Evolutionary conservation across 2,329 filamentous ascomycete species (phyloP).

Genomic region (Cadophora gregata): DNA sequence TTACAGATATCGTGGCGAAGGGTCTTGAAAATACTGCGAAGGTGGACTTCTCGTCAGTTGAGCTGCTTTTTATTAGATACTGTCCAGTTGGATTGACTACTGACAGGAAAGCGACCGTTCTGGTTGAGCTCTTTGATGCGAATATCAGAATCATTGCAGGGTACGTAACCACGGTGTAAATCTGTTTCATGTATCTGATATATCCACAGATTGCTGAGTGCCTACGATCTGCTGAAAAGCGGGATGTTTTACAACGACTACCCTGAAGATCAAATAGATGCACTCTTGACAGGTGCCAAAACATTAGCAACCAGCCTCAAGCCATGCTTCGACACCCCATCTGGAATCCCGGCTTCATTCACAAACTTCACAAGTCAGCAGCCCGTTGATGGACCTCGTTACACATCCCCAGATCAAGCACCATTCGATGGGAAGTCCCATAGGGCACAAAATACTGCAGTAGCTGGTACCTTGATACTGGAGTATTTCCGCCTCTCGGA

Average conservation of each 20-base stretch:
- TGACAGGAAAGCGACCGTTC: slow-evolving; percentile 20
- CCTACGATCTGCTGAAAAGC: not conserved
- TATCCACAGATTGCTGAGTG: not conserved
- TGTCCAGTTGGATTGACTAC: not conserved
- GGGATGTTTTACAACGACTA: not conserved
- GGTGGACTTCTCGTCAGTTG: not conserved
- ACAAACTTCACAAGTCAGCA: slow-evolving; percentile 61
- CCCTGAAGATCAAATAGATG: slow-evolving; percentile 49
- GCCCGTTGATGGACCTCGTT: slow-evolving; percentile 38
- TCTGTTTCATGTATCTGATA: not conserved
- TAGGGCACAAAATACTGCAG: not conserved
- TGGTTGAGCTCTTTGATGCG: slow-evolving; percentile 35
- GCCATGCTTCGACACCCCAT: slow-evolving; percentile 75
- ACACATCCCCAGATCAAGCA: not conserved
- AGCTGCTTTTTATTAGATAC: not conserved
- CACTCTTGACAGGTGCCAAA: slow-evolving; percentile 68
- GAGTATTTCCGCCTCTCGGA: not conserved
- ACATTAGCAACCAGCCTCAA: slow-evolving; percentile 73
- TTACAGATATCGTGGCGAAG: slow-evolving; percentile 78
- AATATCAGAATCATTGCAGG: slow-evolving; percentile 35
- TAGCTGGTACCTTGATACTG: not conserved
- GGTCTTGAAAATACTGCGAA: slow-evolving; percentile 65
- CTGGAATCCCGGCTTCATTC: slow-evolving; percentile 74
- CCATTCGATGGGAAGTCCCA: not conserved
- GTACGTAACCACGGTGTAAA: not conserved